Evolutionary conservation across 805 yeast species (phyloP), one percentile per base, ranked within the genome.

Genomic region (Metschnikowia kofuensis): DNA sequence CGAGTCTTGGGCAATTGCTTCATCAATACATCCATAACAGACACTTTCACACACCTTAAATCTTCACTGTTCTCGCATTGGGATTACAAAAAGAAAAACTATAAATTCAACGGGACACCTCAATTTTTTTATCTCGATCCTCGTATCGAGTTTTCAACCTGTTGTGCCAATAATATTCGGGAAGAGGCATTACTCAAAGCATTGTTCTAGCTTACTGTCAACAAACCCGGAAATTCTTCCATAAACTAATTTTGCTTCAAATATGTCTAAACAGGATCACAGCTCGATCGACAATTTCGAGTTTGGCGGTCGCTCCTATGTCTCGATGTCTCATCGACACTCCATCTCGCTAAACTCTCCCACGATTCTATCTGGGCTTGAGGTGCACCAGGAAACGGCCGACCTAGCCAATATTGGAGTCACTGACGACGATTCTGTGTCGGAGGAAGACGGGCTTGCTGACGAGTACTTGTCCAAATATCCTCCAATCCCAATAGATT

Each of bases 311-410:
- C 59, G 79, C 45, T 68, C 74, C 44, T 74, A 74, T 57, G 69
- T 72, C 9, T 61, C 68, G 35, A 60, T 63, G 61, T 50, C 59
- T 26, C 65, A 64, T 48, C 57, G 71, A 13, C 57, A 61, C 11
- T 57, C 64, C 30, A 52, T 66, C 29, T 55, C 64, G 21, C 52
- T 55, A 44, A 56, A 56, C 35, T 67, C 77, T 3, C 82, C 83
- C 4, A 65, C 73, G 2, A 76, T 79, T 13, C 76, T 74, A 54
- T 68, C 81, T 0, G 77, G 79, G 6, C 61, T 64, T 27, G 74
- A 77, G 13, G 71, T 82, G 39, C 84, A 82, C 53, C 83, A 78
- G 50, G 80, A 80, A 50, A 74, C 85, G 0, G 84, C 81, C 1
- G 76, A 71, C 38, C 67, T 80, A 42, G 86, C 86, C 6, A 72